These are phyloP conservation scores for Elaeagnus macrophylla DNA, from an alignment of 306 rosid species.

Conservation along the genomic window DNA sequence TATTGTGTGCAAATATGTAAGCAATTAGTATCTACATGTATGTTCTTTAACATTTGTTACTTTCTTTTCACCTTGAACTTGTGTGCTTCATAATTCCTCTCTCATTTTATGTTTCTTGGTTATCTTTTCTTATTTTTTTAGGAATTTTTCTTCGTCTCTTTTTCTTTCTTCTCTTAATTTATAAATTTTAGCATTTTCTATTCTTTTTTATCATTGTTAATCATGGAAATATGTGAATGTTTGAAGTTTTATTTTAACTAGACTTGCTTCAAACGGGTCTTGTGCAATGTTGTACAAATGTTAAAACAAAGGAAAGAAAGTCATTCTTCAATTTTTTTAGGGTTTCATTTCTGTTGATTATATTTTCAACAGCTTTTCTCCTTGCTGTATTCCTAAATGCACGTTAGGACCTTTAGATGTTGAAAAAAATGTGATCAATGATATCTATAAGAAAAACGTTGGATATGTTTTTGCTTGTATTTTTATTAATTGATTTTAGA, in stretches of 20 bases:
- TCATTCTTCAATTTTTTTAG: conserved; percentile 1
- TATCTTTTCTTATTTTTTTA: not conserved
- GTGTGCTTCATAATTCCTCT: not conserved
- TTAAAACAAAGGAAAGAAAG: conserved; percentile 5
- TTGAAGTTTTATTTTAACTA: conserved; percentile 30
- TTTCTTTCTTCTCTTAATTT: not conserved
- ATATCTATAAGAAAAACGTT: too few species aligned
- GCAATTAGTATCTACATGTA: too few species aligned
- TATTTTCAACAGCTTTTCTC: too few species aligned
- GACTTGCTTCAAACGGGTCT: conserved; percentile 33
- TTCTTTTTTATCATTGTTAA: conserved; percentile 17
- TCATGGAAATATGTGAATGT: conserved; percentile 22
- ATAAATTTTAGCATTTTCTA: not conserved
- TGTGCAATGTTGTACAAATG: conserved; percentile 9
- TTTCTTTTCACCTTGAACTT: not conserved
- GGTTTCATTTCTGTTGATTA: too few species aligned
- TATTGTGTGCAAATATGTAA: too few species aligned
- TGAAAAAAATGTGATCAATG: too few species aligned
- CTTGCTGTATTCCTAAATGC: too few species aligned
- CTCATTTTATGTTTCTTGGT: not conserved
- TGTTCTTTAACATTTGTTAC: not conserved
- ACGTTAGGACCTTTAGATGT: too few species aligned
- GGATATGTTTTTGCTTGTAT: too few species aligned
- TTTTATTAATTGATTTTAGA: too few species aligned
- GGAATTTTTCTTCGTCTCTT: not conserved